These are phyloP conservation scores for Ambrosiella cleistominuta DNA, from an alignment of 2,329 filamentous ascomycete genomes.

Conservation along the genomic window DNA sequence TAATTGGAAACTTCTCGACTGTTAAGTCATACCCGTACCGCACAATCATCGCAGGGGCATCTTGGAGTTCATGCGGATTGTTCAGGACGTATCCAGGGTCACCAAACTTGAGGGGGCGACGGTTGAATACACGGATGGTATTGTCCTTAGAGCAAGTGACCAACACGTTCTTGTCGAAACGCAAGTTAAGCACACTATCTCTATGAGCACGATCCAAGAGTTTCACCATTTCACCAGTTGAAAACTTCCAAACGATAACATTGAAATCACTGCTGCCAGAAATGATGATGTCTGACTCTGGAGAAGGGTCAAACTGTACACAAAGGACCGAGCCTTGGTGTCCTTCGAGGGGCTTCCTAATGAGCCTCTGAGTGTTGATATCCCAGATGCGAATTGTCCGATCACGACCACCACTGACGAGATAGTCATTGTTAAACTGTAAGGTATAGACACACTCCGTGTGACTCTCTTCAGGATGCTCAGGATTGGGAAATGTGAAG, in stretches of 20 bases:
- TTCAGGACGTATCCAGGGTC: constrained; percentile 35
- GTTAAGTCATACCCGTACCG: constrained; percentile 37
- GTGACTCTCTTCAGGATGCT: constrained; percentile 66
- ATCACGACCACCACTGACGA: constrained; percentile 89
- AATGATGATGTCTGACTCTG: constrained; percentile 79
- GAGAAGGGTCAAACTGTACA: constrained; percentile 80
- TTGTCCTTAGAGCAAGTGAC: constrained; percentile 97
- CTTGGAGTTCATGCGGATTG: constrained; percentile 24
- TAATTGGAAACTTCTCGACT: constrained; percentile 30
- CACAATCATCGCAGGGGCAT: constrained; percentile 33
- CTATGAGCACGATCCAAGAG: constrained; percentile 59
- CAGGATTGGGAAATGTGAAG: constrained; percentile 79
- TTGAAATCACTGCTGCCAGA: constrained; percentile 86
- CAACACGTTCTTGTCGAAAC: constrained; percentile 78
- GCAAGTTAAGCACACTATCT: constrained; percentile 84
- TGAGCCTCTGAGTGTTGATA: constrained; percentile 61
- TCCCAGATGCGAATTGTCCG: constrained; percentile 81
- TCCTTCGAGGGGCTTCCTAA: constrained; percentile 53
- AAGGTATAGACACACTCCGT: constrained; percentile 88
- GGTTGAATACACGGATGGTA: constrained; percentile 91
- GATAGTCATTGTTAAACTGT: constrained; percentile 67
- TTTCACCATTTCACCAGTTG: constrained; percentile 68
- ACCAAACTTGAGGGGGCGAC: constrained; percentile 44
- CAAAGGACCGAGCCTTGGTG: constrained; percentile 82
- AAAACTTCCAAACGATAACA: constrained; percentile 85